These are phyloP conservation scores for Picea engelmannii DNA, from an alignment of 83 land plant species.

Conservation along the genomic window DNA sequence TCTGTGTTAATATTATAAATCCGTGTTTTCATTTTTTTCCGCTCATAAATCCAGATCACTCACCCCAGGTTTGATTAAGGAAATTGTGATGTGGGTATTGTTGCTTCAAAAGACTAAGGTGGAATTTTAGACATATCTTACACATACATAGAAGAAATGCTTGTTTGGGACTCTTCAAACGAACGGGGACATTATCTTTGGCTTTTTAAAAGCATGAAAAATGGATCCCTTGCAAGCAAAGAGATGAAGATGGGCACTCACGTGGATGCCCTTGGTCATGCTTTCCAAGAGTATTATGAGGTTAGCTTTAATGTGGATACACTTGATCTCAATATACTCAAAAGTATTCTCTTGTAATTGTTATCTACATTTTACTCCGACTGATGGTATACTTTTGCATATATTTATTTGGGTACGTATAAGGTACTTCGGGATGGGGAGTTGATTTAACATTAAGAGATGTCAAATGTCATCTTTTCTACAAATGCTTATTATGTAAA, in stretches of 20 bases:
- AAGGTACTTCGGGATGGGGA: too few relatives aligned
- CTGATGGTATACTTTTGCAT: too few relatives aligned
- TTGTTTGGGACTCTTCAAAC: conserved; percentile 29
- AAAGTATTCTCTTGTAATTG: conserved; percentile 29
- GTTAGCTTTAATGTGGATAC: conserved; percentile 68
- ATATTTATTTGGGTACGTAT: too few relatives aligned
- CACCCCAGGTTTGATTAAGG: background rate
- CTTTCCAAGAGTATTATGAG: conserved; percentile 62
- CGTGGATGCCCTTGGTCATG: conserved; percentile 78
- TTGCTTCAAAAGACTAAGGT: conserved; percentile 6
- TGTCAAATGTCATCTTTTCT: too few relatives aligned
- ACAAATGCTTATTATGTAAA: too few relatives aligned
- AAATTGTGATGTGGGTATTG: conserved; percentile 2
- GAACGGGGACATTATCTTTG: conserved; percentile 62
- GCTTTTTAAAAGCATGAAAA: conserved; percentile 58
- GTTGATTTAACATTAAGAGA: too few relatives aligned
- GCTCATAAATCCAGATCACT: too few relatives aligned
- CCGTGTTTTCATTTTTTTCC: too few relatives aligned
- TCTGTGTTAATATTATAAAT: too few relatives aligned
- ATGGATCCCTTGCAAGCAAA: conserved; percentile 67
- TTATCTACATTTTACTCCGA: too few relatives aligned
- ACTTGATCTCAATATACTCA: conserved; percentile 62
- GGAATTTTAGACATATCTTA: conserved; percentile 68
- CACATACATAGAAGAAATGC: conserved; percentile 49
- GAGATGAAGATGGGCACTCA: conserved; percentile 77